Evolutionary conservation across 1,284 basidiomycete species (phyloP), one percentile per base, ranked within the genome.

Genomic region (Ceratobasidium sp.): DNA sequence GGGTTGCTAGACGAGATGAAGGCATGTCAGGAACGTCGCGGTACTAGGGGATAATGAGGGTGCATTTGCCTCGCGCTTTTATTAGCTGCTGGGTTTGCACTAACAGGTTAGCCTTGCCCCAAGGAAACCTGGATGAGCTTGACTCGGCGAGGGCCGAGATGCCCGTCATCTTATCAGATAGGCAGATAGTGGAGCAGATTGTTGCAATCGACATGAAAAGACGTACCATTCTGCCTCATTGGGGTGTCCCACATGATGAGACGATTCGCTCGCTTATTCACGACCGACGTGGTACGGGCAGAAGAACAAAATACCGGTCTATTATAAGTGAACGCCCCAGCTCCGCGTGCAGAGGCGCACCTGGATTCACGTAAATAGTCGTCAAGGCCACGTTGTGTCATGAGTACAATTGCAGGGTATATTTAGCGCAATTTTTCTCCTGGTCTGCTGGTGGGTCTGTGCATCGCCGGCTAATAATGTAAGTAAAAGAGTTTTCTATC

Each of bases 101-200:
- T 46, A 46, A 46, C 13, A 46, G 19, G 19, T 46, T 15, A 46
- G 44, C 44, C 44, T 46, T 46, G 25, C 25, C 25, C 25, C 25
- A 46, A 46, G 44, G 17, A 9, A 9, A 46, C 17, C 17, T 46
- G 17, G 22, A 9, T 29, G 29, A 34, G 34, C 13, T 17, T 59
- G 57, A 34, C 22, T 59, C 11, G 34, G 57, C n/a, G 29, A 32
- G n/a, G 7, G 57, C 57, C 57, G 57, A 34, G 57, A 11, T 37
- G 34, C 57, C 57, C 57, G 34, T 22, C 11, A 59, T 59, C 57
- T 59, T 59, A 59, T 59, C 57, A 59, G 57, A 59, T 59, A 59
- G 34, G 57, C 25, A 37, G n/a, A 11, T n/a, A 11, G 57, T n/a
- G 52, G 17, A 9, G 19, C n/a, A 54, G n/a, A 54, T n/a, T 22